Evolutionary conservation across 2,329 filamentous ascomycete genomes (phyloP).

Genomic region (Fusarium bulbicola): DNA sequence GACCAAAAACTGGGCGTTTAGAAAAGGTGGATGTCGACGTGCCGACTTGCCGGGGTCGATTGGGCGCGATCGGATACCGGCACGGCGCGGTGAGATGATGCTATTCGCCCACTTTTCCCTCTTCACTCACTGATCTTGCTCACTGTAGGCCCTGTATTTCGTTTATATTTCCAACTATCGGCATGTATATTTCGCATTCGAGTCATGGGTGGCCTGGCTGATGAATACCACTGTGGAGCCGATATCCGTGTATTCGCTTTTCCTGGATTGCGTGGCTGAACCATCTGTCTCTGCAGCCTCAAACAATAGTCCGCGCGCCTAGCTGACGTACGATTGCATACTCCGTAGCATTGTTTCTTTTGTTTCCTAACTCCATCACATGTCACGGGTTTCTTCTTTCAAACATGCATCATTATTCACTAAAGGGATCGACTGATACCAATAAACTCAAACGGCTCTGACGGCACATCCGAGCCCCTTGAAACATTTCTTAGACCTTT

Average conservation of each 20-base stretch:
- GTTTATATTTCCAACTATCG: not conserved
- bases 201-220: not conserved
- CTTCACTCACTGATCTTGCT: not conserved
- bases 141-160: not conserved
- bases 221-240: not conserved
- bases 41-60: slow-evolving; percentile 45
- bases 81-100: slow-evolving; percentile 45
- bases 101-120: slow-evolving; percentile 36
- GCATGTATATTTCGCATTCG: slow-evolving; percentile 29
- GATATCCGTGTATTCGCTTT: slow-evolving; percentile 8
- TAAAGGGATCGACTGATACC: slow-evolving; percentile 10
- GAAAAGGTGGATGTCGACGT: slow-evolving; percentile 39
- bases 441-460: slow-evolving; percentile 23
- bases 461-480: slow-evolving; percentile 20
- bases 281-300: not conserved
- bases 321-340: slow-evolving; percentile 16
- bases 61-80: slow-evolving; percentile 44
- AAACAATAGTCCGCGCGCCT: not conserved
- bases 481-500: slow-evolving; percentile 7
- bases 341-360: not conserved
- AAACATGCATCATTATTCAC: not conserved
- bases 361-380: not conserved
- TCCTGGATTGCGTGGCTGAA: slow-evolving; percentile 2
- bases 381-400: not conserved
- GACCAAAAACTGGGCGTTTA: slow-evolving; percentile 28